Evolutionary conservation across 192 early-diverging fungal genomes (phyloP), one percentile per base, ranked within the genome.

Genomic region (Helicostylum pulchrum): DNA sequence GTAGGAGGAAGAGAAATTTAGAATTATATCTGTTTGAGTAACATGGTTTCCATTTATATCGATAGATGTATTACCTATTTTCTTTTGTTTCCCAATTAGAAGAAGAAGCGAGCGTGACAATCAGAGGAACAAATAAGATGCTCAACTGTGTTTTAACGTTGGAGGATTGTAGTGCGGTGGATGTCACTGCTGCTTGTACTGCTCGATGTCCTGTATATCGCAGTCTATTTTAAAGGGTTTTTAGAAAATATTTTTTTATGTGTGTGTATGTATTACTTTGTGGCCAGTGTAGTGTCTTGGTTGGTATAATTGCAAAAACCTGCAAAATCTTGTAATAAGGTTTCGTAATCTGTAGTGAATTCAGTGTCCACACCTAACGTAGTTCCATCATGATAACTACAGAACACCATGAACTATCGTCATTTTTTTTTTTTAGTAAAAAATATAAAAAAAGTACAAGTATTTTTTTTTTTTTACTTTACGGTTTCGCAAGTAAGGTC

Each of bases 361-460:
- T 84, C 82, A 31, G 39, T 36, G 72, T 96, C 92, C 39, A 93
- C 87, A 49, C 79, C 83, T 14, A 92, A 68, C 0, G 85, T 87
- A 5, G 85, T 77, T 0, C 87, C 87, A 42, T 92, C 83, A 58
- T 94, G 89, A 62, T 81, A 70, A 8, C 51, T 62, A 66, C 88
- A 90, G 71, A 92, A 96, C 14, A 78, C 67, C 0, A 82, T 79
- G 75, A 93, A 94, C 65, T 88, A 65, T 30, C 67, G 64, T 9
- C 46, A n/a, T 31, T 34, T 58, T 12, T 21, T 19, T 43, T 49
- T 14, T 30, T 39, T n/a, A 64, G 14, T 45, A 15, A 21, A 53
- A 26, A 58, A 57, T 21, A 21, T 21, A 44, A 14, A 14, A 61
- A 17, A 2, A n/a, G 42, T 32, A 19, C 34, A 26, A 26, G 26